phyloP scores from a whole-genome alignment of 176 grass and related monocot species.

The Thalia dealbata region DNA sequence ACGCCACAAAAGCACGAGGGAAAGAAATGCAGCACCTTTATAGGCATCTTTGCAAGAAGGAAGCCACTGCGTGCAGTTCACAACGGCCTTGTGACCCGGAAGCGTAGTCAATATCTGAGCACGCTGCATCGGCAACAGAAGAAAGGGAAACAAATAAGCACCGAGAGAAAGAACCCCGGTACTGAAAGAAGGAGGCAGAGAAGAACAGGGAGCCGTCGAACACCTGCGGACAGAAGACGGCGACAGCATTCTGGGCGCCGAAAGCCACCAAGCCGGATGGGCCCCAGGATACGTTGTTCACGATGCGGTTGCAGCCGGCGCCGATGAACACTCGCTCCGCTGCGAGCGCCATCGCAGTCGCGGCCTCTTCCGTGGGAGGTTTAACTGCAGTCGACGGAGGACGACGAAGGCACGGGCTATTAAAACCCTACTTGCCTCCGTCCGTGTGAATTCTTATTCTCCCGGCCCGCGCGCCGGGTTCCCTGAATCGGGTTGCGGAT shows the following conservation, averaged over 20 bases:
- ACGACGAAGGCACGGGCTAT: background rate
- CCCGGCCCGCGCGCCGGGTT: too few species aligned
- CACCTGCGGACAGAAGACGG: conserved; percentile 73
- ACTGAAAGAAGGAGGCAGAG: background rate
- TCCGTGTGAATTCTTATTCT: background rate
- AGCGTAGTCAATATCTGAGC: conserved; percentile 83
- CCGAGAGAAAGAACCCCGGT: background rate
- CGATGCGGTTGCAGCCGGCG: conserved; percentile 87
- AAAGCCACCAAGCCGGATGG: conserved; percentile 78
- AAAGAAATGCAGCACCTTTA: conserved; percentile 41
- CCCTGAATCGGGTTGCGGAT: too few species aligned
- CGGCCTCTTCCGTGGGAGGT: background rate
- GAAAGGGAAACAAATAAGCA: background rate
- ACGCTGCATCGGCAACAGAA: conserved; percentile 29
- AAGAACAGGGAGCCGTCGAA: background rate
- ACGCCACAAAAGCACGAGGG: background rate
- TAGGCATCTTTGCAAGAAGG: conserved; percentile 62
- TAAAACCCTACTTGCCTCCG: background rate
- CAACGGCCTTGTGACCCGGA: conserved; percentile 65
- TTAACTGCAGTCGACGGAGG: background rate
- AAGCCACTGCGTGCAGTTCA: conserved; percentile 89
- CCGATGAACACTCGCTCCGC: conserved; percentile 51
- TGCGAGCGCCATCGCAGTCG: conserved; percentile 1
- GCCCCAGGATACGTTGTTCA: conserved; percentile 89
- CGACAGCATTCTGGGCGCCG: conserved; percentile 86